Percentiles rank a stretch among this genome's conserved stretches.
phyloP scores from a whole-genome alignment of 2,329 filamentous ascomycete species.

The Aspergillus neotritici region DNA sequence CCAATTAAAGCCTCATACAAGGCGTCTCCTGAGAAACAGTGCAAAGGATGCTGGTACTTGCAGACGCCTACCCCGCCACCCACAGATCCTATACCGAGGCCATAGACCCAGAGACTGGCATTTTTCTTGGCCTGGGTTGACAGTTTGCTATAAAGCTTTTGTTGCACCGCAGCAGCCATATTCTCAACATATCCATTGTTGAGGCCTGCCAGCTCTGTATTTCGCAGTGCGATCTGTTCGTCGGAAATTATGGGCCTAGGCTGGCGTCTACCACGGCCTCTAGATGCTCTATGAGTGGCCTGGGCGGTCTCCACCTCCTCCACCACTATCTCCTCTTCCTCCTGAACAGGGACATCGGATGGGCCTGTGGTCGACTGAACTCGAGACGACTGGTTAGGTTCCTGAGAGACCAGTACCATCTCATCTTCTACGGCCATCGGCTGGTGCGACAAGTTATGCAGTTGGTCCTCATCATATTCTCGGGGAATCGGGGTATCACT shows the following conservation, averaged over 20 bases:
- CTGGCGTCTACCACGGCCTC: conserved; percentile 26
- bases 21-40: conserved; percentile 53
- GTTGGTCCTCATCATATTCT: no score
- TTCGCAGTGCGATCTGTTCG: conserved; percentile 47
- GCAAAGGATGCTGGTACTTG: conserved; percentile 47
- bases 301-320: not conserved
- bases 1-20: conserved; percentile 48
- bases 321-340: no score
- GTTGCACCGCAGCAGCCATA: conserved; percentile 48
- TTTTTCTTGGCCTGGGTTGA: conserved; percentile 54
- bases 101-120: conserved; percentile 57
- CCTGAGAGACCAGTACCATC: conserved; percentile 13
- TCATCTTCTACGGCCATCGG: conserved; percentile 27
- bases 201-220: conserved; percentile 53
- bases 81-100: conserved; percentile 51
- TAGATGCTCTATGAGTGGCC: conserved; percentile 13
- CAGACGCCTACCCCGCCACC: conserved; percentile 43
- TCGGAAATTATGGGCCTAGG: conserved; percentile 46
- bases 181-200: conserved; percentile 54
- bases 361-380: no score
- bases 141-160: conserved; percentile 42
- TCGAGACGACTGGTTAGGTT: not conserved
- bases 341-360: no score
- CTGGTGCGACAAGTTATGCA: conserved; percentile 9
- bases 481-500: conserved; percentile 32